Evolutionary conservation across 2,329 filamentous ascomycete species (phyloP).

Genomic region (Cercospora brassicicola): DNA sequence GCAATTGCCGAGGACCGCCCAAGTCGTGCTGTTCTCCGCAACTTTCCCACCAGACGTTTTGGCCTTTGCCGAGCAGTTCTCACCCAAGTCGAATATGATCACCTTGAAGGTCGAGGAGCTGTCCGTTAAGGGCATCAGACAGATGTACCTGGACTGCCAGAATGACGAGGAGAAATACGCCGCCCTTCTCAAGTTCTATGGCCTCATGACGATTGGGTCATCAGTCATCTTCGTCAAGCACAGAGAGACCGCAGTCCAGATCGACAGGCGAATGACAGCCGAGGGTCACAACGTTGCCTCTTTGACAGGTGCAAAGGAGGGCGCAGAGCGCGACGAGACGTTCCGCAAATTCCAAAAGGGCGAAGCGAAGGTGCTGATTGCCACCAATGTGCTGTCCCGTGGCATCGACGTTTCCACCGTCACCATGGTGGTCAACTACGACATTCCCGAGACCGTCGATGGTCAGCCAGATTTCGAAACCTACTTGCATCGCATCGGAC

Average conservation of each 20-base stretch:
- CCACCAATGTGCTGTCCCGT: slow-evolving; percentile 92
- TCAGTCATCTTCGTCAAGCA: slow-evolving; percentile 99
- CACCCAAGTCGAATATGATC: slow-evolving; percentile 81
- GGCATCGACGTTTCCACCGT: slow-evolving; percentile 92
- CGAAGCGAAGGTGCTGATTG: slow-evolving; percentile 91
- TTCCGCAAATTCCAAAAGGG: slow-evolving; percentile 85
- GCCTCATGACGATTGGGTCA: slow-evolving; percentile 91
- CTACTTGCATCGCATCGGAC: slow-evolving; percentile 95
- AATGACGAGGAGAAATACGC: slow-evolving; percentile 81
- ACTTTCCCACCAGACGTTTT: slow-evolving; percentile 87
- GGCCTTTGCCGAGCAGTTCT: slow-evolving; percentile 78
- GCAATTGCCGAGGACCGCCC: slow-evolving; percentile 70
- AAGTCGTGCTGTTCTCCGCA: slow-evolving; percentile 92
- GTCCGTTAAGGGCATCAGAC: slow-evolving; percentile 94
- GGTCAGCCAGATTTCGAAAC: slow-evolving; percentile 84
- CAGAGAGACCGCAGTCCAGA: slow-evolving; percentile 78
- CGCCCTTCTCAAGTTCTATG: slow-evolving; percentile 87
- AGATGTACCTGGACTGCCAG: slow-evolving; percentile 94
- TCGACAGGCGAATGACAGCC: slow-evolving; percentile 78
- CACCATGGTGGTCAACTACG: slow-evolving; percentile 97
- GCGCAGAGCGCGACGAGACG: slow-evolving; percentile 75
- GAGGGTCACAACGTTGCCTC: slow-evolving; percentile 92
- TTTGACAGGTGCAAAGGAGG: slow-evolving; percentile 85
- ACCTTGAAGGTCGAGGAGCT: slow-evolving; percentile 87
- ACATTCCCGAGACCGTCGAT: slow-evolving; percentile 57